These are phyloP conservation scores for Sordariomycetes sp. DNA, from an alignment of 2,329 filamentous ascomycete species.

Conservation along the genomic window DNA sequence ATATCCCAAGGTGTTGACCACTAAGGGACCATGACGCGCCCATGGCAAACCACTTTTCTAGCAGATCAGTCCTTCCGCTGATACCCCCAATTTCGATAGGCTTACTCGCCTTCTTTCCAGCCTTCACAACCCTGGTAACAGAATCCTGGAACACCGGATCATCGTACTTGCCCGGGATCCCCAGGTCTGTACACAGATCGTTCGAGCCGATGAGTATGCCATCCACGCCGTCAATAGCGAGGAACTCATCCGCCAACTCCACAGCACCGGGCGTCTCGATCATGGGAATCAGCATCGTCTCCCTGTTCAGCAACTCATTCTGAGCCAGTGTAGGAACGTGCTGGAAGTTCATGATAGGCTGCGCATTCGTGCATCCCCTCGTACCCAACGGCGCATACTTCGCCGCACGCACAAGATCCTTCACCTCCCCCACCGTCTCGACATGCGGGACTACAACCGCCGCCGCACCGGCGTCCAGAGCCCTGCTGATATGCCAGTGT, in stretches of 20 bases:
- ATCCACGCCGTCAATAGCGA: constrained; percentile 24
- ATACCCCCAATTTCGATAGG: constrained; percentile 20
- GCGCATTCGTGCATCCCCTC: constrained; percentile 19
- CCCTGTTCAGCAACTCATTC: constrained; percentile 19
- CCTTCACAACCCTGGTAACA: constrained; percentile 15
- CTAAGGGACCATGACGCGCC: constrained; percentile 23
- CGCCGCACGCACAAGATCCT: constrained; percentile 19
- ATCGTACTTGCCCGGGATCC: constrained; percentile 24
- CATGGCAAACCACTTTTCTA: constrained; percentile 22
- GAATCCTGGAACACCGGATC: constrained; percentile 14
- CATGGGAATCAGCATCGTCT: constrained; percentile 26
- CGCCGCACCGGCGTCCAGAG: constrained; percentile 24
- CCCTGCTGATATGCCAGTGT: constrained; percentile 20
- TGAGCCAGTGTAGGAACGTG: constrained; percentile 16
- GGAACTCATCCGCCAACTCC: constrained; percentile 23
- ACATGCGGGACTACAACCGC: constrained; percentile 27
- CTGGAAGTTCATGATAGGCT: constrained; percentile 20
- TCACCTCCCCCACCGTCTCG: constrained; percentile 19
- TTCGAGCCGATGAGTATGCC: constrained; percentile 23
- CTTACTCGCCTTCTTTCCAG: constrained; percentile 18
- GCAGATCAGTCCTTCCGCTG: constrained; percentile 17
- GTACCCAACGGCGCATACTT: constrained; percentile 23
- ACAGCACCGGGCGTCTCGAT: constrained; percentile 24
- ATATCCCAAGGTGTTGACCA: constrained; percentile 18
- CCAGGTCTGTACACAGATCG: constrained; percentile 23